Evolutionary conservation across 768 basidiomycete genomes (phyloP), one percentile per base, ranked within the genome.

Genomic region (Russula vinacea): DNA sequence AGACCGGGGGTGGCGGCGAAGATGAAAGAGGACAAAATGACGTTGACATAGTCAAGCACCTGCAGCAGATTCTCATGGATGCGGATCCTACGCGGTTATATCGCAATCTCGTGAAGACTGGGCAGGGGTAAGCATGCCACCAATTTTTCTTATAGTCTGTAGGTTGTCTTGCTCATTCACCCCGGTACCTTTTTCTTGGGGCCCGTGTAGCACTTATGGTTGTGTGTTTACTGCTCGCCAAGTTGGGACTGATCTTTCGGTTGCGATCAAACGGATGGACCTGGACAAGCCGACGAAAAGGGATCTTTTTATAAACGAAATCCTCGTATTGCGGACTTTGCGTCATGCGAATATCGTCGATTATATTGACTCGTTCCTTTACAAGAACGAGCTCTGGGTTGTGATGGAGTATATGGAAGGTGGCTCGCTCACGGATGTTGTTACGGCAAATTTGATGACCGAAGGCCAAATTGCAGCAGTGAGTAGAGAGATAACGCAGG

Each of bases 341-440:
- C 84, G 92, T 40, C 94, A 98, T 74, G 94, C 94, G 22, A 99
- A 99, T 74, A 98, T 99, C 69, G 97, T 99, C 79, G 98, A 99
- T 75, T 99, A 94, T 78, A 98, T 98, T 73, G 97, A 99, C 74
- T 96, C 94, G 4, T 99, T 98, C 84, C 77, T 98, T 44, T 85
- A 96, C 80, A 94, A 92, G 82, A 97, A 96, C 74, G 97, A 98
- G 73, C 82, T 99, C 3, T 98, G 97, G 97, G 96, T 99, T 47
- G 94, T 98, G 62, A 98, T 98, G 97, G 97, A 98, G 78, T 98
- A 95, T 76, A 98, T 98, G 95, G 95, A 98, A 77, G 95, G 95
- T 44, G 92, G 93, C 39, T 88, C 86, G 37, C 78, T 98, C 52
- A 99, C 97, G 5, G 97, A 99, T 73, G 94, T 98, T 67, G 96